Evolutionary conservation across 495 filamentous ascomycete genomes (phyloP), one percentile per base, ranked within the genome.

Genomic region (Lasiosphaeris hirsuta): DNA sequence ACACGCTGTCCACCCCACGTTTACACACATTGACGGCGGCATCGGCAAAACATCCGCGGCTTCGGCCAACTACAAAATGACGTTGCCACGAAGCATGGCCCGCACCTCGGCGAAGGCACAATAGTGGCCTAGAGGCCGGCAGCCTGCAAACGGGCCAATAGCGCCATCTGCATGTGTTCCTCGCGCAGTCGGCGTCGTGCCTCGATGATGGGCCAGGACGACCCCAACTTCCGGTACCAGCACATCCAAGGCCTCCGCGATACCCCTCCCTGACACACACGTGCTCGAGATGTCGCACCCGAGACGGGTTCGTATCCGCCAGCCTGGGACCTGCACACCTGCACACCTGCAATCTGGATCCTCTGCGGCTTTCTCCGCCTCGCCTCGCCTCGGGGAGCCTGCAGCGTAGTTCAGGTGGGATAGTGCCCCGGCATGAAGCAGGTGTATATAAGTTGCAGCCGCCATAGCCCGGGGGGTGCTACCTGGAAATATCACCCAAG

Each of bases 161-260:
- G 23, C 23, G 5, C 23, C 23, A 30, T 30, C 2, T 30, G 23
- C 23, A 30, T 30, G 2, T 2, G 23, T 2, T 30, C 23, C 23
- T 5, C 23, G 23, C 23, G 23, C 23, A 30, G 23, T 30, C 41
- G 34, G 41, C 34, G 53, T 43, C 56, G 48, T 45, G 39, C 40
- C 34, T 48, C 56, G 23, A 58, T 42, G 42, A 45, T 53, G 56
- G 38, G 41, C 40, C 39, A 44, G 18, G 39, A 18, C 18, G 17
- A 13, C 51, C 35, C 37, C 49, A 5, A 14, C 36, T 23, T 30
- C 23, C n/a, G n/a, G n/a, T 30, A 30, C 2, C 23, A 30, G 23
- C 37, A 9, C n/a, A n/a, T n/a, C n/a, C n/a, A n/a, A n/a, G n/a
- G n/a, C n/a, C n/a, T n/a, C n/a, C n/a, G n/a, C n/a, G n/a, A n/a